phyloP scores from a whole-genome alignment of 2,329 filamentous ascomycete species.

The Fusarium torulosum region DNA sequence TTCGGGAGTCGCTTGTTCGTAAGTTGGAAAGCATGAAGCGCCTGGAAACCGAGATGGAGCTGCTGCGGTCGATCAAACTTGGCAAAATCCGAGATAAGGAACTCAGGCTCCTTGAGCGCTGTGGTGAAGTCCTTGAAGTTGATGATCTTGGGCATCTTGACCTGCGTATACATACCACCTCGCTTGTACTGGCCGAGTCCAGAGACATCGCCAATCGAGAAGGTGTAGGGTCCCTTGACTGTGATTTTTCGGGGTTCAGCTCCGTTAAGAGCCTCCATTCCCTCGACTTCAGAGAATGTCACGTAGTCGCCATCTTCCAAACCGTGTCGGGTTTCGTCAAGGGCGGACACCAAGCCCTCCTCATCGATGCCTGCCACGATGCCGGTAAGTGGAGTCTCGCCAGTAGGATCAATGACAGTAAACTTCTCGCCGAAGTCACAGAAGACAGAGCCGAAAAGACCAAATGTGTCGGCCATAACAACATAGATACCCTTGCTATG shows the following conservation, averaged over 20 bases:
- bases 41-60: constrained; percentile 92
- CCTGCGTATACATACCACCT: constrained; percentile 91
- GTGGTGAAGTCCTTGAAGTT: constrained; percentile 86
- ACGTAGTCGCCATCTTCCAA: constrained; percentile 97
- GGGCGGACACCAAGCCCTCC: constrained; percentile 88
- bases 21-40: constrained; percentile 86
- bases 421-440: constrained; percentile 98
- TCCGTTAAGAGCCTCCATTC: constrained; percentile 89
- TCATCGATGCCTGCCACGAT: constrained; percentile 93
- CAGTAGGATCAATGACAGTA: constrained; percentile 87
- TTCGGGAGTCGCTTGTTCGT: constrained; percentile 80
- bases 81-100: constrained; percentile 93
- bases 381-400: constrained; percentile 86
- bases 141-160: constrained; percentile 97
- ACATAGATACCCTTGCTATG: constrained; percentile 94
- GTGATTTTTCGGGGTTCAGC: constrained; percentile 89
- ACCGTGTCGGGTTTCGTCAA: constrained; percentile 95
- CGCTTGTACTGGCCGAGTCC: constrained; percentile 87
- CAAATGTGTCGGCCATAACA: constrained; percentile 88
- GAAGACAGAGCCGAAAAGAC: constrained; percentile 95
- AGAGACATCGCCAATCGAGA: constrained; percentile 94
- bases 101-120: constrained; percentile 87
- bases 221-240: constrained; percentile 96
- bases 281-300: constrained; percentile 92
- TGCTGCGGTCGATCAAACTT: constrained; percentile 97